These are phyloP conservation scores for Russula ochroleuca DNA, from an alignment of 768 basidiomycete species.

Conservation along the genomic window DNA sequence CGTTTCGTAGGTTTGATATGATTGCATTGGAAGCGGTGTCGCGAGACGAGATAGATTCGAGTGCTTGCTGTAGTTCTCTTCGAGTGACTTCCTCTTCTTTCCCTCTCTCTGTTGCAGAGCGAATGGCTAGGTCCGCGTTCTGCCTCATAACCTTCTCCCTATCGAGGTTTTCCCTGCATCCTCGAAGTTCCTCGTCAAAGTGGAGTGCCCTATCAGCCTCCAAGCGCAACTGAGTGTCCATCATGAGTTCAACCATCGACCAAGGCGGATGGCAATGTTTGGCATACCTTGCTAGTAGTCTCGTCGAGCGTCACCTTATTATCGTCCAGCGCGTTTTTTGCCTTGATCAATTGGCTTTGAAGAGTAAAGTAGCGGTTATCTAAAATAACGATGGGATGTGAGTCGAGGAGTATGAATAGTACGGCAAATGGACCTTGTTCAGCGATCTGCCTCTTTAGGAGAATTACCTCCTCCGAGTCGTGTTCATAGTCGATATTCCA, in stretches of 20 bases:
- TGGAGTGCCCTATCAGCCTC: constrained; percentile 26
- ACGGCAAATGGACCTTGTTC: constrained; percentile 22
- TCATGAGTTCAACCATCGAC: not conserved
- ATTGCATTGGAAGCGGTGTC: constrained; percentile 15
- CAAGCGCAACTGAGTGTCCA: constrained; percentile 12
- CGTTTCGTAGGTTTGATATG: constrained; percentile 43
- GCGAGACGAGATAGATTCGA: constrained; percentile 22
- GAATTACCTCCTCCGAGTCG: constrained; percentile 25
- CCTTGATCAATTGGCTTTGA: constrained; percentile 24
- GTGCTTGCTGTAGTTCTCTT: constrained; percentile 24
- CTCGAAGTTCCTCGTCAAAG: constrained; percentile 20
- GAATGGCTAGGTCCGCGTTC: constrained; percentile 22
- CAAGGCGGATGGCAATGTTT: not conserved
- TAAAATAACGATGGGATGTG: constrained; percentile 5
- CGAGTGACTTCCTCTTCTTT: constrained; percentile 21
- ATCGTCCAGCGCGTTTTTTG: constrained; percentile 18
- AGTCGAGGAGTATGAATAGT: not conserved
- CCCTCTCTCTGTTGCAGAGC: constrained; percentile 15
- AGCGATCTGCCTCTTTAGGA: constrained; percentile 27
- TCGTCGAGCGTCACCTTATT: constrained; percentile 25
- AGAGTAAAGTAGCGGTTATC: constrained; percentile 25
- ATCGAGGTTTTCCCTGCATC: constrained; percentile 20
- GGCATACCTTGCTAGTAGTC: constrained; percentile 21
- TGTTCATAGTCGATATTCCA: constrained; percentile 27
- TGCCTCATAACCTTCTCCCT: constrained; percentile 24